Base-by-base conservation (phyloP, 2,329 filamentous ascomycete species). In the Neospermospora avenae region DNA sequence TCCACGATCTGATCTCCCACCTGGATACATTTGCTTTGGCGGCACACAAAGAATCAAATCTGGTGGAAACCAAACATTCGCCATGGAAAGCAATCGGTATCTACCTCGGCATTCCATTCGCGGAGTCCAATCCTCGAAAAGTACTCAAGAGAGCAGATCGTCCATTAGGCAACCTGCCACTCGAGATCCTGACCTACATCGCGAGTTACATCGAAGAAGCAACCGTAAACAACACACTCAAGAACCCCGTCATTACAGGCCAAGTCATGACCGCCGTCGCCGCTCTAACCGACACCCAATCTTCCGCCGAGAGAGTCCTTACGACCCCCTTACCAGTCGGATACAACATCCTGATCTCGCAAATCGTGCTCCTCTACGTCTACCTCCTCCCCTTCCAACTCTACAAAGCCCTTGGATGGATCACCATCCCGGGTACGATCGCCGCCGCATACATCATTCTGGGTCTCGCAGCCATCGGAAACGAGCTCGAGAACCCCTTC, bases 351-450 rank as follows among this genome's bases (percentile, higher is more conserved):
- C 85, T 90, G 68, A 93, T 95, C 72, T 86, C 87, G 20, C 91
- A 96, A 73, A 93, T 95, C 71, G 91, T 91, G 34, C 93, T 89
- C 85, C 83, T 92, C 55, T 96, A 95, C 75, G 86, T 95, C 56
- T 76, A 91, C 67, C 80, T 91, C 34, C 81, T 96, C 1, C 91
- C 91, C 5, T 95, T 95, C 80, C 91, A 96, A 76, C 84, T 96
- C 6, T 83, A 84, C 70, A 71, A 73, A 0, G 72, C 75, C 3
- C 82, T 96, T 0, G 68, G 75, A 7, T 95, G 88, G 87, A 81
- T 92, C 65, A 87, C 90, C 13, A 93, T 95, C 65, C 90, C 90
- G 0, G 90, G 86, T 35, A 88, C 86, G 46, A 77, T 93, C 16
- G 80, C 79, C 3, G 87, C 87, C 2, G 86, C 88, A 3, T 93